A percentile compares a stretch with the other conserved stretches of the same genome.
Evolutionary conservation across 139 green algal species (phyloP).

Genomic region (Chlorella ohadii): DNA sequence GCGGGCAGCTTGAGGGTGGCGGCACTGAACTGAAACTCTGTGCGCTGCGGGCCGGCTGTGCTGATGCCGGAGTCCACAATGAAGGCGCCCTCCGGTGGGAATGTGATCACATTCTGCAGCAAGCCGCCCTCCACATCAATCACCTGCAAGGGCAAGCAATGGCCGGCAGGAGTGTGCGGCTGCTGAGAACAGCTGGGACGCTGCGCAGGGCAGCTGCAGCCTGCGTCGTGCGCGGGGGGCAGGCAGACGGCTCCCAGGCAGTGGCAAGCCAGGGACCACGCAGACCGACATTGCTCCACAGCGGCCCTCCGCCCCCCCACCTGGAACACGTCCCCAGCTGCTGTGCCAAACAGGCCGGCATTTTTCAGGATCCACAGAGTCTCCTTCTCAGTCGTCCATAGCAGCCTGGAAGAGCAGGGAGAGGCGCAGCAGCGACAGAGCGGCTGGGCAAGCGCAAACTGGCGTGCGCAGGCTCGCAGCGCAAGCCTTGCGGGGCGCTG

Average conservation of each 20-base stretch:
- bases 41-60: slow-evolving; percentile 53
- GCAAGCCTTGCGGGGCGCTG: too few species aligned
- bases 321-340: slow-evolving; percentile 55
- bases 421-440: too few species aligned
- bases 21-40: slow-evolving; percentile 74
- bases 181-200: too few species aligned
- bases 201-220: too few species aligned
- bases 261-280: too few species aligned
- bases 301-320: slow-evolving; percentile 75
- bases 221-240: too few species aligned
- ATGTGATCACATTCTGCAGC: slow-evolving; percentile 92
- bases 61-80: slow-evolving; percentile 75
- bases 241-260: too few species aligned
- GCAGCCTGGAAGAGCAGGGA: slow-evolving; percentile 43
- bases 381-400: slow-evolving; percentile 86
- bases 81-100: slow-evolving; percentile 87
- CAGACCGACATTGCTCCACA: too few species aligned
- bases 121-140: slow-evolving; percentile 71
- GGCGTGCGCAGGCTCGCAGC: too few species aligned
- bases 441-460: too few species aligned
- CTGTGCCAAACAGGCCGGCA: slow-evolving; percentile 65
- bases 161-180: too few species aligned
- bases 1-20: slow-evolving; percentile 69
- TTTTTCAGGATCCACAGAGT: slow-evolving; percentile 88
- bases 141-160: slow-evolving; percentile 78